Evolutionary conservation across 768 basidiomycete species (phyloP).

Genomic region (Infundibulicybe gibba): DNA sequence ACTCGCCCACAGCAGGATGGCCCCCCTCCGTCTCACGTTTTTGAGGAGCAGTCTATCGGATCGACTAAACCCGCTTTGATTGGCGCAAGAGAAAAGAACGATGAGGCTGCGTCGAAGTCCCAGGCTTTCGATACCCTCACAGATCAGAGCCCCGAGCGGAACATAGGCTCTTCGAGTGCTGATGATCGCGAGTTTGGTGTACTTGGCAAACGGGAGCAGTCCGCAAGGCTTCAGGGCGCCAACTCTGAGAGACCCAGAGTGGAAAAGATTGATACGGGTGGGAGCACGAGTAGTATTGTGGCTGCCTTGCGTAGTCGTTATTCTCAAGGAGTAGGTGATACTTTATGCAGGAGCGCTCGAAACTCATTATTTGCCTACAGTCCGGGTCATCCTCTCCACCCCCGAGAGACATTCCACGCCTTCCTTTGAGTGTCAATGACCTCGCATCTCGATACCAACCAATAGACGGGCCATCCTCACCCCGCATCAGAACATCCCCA

Average conservation of each 20-base stretch:
- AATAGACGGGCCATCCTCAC: conserved; percentile 36
- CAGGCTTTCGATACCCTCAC: background rate
- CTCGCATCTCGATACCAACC: conserved; percentile 62
- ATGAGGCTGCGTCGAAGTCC: background rate
- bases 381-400: conserved; percentile 49
- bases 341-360: conserved; percentile 4
- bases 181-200: conserved; percentile 30
- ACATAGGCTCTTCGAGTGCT: conserved; percentile 13
- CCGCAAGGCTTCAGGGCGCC: background rate
- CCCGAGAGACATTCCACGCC: conserved; percentile 58
- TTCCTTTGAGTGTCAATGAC: conserved; percentile 61
- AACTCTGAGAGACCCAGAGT: conserved; percentile 19
- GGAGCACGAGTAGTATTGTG: conserved; percentile 56
- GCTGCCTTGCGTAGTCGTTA: conserved; percentile 69
- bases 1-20: background rate
- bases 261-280: conserved; percentile 51
- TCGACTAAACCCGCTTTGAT: background rate
- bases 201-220: too few species aligned
- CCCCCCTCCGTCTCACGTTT: background rate
- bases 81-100: background rate
- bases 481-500: conserved; percentile 30
- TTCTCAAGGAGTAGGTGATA: conserved; percentile 44
- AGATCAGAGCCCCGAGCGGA: background rate
- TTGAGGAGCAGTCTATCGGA: background rate
- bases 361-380: conserved; percentile 22